Base-by-base conservation (phyloP, 1,284 basidiomycete genomes). In the Microbotryum intermedium region DNA sequence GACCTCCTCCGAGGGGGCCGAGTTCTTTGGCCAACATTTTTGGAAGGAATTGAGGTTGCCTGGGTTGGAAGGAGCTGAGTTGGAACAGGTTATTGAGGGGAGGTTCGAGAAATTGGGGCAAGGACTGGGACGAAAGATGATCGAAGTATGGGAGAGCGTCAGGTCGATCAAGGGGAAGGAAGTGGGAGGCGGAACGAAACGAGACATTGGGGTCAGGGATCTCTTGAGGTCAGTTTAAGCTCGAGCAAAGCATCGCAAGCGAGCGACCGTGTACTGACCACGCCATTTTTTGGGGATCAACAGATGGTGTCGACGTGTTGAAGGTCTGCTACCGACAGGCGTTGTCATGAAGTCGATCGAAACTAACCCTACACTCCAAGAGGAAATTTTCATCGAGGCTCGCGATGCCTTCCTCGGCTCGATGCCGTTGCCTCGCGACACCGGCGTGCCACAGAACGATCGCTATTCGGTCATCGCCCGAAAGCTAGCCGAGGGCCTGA, bases 371-470 rank as follows among this genome's bases (percentile, higher is more conserved):
- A 76, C 82, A 0, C 73, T 92, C 11, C 85, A 93, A 58, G 94
- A 98, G 72, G 89, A 94, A 59, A 84, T 95, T 26, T 92, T 88
- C 69, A 79, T 93, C 48, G 90, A 95, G 72, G 90, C 89, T 0
- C 81, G 86, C 28, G 95, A 98, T 73, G 83, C 95, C 28, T 97
- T 98, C 76, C 87, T 97, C 64, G 91, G 90, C 25, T 80, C 81
- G 28, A 84, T 64, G 8, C 65, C 50, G 72, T 78, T 34, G 74
- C 9, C 44, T 52, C 39, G 11, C 10, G 34, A 51, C 16, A 10
- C 46, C 2, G 29, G 21, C 0, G 45, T 42, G 2, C 51, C 59
- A 4, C 58, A 39, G 34, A 39, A 58, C 13, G 66, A 68, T 28
- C 44, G 58, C 3, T 66, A 60, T 50, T 58, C 61, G 11, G 34